Evolutionary conservation across 2,329 filamentous ascomycete genomes (phyloP), one percentile per base, ranked within the genome.

Genomic region (Thielaviopsis populi): DNA sequence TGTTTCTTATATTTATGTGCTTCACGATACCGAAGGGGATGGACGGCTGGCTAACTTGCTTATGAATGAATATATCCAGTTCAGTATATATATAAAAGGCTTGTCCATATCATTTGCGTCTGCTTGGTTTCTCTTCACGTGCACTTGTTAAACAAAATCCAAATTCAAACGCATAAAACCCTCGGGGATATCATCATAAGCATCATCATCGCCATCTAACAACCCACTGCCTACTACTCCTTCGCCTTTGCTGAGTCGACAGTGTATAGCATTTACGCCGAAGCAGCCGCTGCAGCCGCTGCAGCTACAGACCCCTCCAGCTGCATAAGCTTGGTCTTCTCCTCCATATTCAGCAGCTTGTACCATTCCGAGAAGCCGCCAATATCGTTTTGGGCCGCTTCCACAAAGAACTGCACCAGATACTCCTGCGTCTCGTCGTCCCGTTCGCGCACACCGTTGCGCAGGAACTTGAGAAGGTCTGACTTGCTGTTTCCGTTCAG

Each of bases 401-500:
- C 71, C 59, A 85, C 73, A 75, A 96, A 96, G 76, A 95, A 96
- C 15, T 91, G 84, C 0, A 84, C 80, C 58, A 97, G 77, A 73
- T 90, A 96, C 3, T 81, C 83, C 72, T 95, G 89, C 7, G 91
- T 96, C 78, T 96, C 91, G 71, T 96, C 90, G 71, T 97, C 92
- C 41, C 86, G 83, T 70, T 87, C 83, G 62, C 91, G 83, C 56
- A 71, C 78, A 63, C 79, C 79, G 17, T 80, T 79, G 54, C 85
- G 85, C 27, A 83, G 81, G 70, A 83, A 90, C 1, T 84, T 83
- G 89, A 96, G 95, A 54, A 96, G 80, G 66, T 95, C 88, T 22
- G 82, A 78, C 73, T 88, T 88, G 48, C 82, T 86, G 30, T 79
- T 75, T 2, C 80, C 85, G 13, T 87, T 77, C 50, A 83, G 84